Conservation (phyloP, 2,329 filamentous ascomycete genomes). For the Sphaerostilbella broomeana region DNA sequence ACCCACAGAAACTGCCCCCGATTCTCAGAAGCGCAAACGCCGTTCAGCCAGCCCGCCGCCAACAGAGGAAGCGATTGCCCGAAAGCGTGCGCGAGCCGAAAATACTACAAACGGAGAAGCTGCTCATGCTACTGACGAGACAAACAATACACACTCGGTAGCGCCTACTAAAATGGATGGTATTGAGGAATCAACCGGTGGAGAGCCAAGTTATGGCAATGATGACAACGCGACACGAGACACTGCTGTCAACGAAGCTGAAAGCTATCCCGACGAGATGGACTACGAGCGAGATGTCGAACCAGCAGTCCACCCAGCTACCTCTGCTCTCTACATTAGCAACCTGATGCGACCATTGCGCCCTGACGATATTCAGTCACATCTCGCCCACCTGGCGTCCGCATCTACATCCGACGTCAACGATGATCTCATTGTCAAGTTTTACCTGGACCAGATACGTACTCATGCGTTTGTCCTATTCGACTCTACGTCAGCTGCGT, state of each 20-base stretch:
- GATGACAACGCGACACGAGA: too few relatives aligned
- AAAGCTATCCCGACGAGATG: slow-evolving; percentile 23
- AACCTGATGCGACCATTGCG: slow-evolving; percentile 85
- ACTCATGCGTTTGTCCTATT: slow-evolving; percentile 84
- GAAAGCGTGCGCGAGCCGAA: slow-evolving; percentile 48
- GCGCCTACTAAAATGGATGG: too few relatives aligned
- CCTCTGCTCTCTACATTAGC: slow-evolving; percentile 77
- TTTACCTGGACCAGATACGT: slow-evolving; percentile 77
- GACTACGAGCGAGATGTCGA: slow-evolving; percentile 33
- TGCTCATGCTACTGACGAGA: slow-evolving; percentile 12
- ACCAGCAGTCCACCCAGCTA: slow-evolving; percentile 64
- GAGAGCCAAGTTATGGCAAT: too few relatives aligned
- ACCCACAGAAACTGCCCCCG: slow-evolving; percentile 20
- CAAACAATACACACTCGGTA: too few relatives aligned
- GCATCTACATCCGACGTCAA: slow-evolving; percentile 38
- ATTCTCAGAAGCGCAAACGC: slow-evolving; percentile 60
- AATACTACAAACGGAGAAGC: background rate
- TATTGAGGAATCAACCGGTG: background rate
- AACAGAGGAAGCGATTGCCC: slow-evolving; percentile 44
- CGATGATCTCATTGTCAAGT: slow-evolving; percentile 51
- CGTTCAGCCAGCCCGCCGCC: slow-evolving; percentile 57
- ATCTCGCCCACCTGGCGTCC: slow-evolving; percentile 64
- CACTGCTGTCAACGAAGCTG: too few relatives aligned
- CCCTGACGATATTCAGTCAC: slow-evolving; percentile 55
- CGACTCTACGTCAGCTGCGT: slow-evolving; percentile 60